phyloP scores from a whole-genome alignment of 2,329 filamentous ascomycete genomes.

The Chrysosporium queenslandicum region DNA sequence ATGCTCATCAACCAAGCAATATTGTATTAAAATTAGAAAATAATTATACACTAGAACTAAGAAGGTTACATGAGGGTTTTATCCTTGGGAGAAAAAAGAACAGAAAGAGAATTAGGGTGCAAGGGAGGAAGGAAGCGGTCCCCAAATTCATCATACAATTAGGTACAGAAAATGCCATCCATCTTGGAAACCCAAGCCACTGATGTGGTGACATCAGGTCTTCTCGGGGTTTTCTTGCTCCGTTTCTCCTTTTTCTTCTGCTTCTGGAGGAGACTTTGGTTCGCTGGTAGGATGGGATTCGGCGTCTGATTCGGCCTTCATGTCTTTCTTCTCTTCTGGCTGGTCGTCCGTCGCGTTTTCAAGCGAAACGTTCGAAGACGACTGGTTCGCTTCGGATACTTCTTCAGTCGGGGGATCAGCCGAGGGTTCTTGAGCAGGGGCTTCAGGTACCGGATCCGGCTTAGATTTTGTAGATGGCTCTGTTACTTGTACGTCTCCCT shows the following conservation, averaged over 20 bases:
- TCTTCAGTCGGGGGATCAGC: neutral
- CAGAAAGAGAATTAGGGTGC: neutral
- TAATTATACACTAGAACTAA: conserved; percentile 8
- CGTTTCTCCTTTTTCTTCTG: neutral
- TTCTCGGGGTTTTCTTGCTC: conserved; percentile 3
- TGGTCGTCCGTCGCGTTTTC: neutral
- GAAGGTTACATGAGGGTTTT: neutral
- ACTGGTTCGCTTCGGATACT: neutral
- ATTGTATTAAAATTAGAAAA: neutral
- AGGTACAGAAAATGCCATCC: too few species aligned
- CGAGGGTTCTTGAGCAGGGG: neutral
- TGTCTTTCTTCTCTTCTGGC: neutral
- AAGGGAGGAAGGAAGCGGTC: too few species aligned
- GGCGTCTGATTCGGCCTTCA: neutral
- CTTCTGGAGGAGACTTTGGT: neutral
- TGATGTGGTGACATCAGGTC: neutral
- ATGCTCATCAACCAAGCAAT: neutral
- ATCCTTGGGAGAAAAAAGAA: neutral
- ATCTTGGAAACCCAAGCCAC: neutral
- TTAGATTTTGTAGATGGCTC: neutral
- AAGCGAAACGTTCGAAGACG: neutral
- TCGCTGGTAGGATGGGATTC: neutral
- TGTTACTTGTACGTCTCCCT: neutral
- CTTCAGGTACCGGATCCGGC: neutral
- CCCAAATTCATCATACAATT: neutral